Evolutionary conservation across 768 basidiomycete genomes (phyloP), one percentile per base, ranked within the genome.

Genomic region (Calocybe cyanea): DNA sequence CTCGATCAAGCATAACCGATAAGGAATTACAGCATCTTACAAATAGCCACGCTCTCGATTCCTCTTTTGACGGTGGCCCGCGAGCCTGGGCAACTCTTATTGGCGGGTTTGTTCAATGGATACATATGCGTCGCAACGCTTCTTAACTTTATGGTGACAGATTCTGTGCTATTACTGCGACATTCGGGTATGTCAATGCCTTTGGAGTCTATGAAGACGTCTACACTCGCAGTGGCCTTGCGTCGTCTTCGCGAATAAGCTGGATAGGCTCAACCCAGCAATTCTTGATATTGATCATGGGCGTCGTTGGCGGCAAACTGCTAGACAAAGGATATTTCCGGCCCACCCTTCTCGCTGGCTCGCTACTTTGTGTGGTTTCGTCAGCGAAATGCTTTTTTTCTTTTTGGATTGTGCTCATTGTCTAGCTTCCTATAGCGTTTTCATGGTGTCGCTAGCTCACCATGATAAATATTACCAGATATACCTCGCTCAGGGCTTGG

Each of bases 401-500:
- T 28, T 28, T 6, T 6, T 6, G 46, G 32, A 38, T 32, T 31
- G 21, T 20, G n/a, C 15, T 23, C 23, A 40, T 28, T 11, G 11
- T 6, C 25, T 28, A 28, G 11, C 25, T 28, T 28, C 25, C 25
- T 21, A 20, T 20, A 62, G 58, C 1, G 15, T 61, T 17, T 62
- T 66, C 49, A 63, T 62, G 59, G 52, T 62, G 8, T 67, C 61
- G 7, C 43, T 65, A 4, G 52, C 59, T 9, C 49, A 68, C 31
- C 56, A 59, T 4, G 54, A 63, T 23, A 47, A 59, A 41, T 67
- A 65, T 51, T 69, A 69, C 51, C 67, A 71, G 50, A 52, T 73
- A 18, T 72, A 70, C 53, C 59, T 76, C 2, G 57, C 69, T 0
- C 72, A 75, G 55, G 73, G 70, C 1, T 20, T 74, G 6, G 70